These are phyloP conservation scores for Lentithecium fluviatile DNA, from an alignment of 495 filamentous ascomycete genomes.

Conservation along the genomic window DNA sequence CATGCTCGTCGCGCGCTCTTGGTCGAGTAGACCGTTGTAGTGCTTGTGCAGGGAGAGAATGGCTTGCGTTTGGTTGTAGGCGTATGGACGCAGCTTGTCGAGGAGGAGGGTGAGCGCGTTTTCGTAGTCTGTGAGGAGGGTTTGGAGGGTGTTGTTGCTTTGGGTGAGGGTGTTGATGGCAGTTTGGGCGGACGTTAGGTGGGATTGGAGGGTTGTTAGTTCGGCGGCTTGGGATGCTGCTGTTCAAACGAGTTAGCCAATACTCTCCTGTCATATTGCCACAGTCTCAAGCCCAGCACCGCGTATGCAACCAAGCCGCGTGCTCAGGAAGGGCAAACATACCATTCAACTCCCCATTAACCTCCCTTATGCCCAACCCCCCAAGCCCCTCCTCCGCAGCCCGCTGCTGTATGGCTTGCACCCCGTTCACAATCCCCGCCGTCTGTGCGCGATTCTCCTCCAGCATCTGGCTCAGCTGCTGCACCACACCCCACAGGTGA, in stretches of 20 bases:
- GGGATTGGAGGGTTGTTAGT: constrained; percentile 51
- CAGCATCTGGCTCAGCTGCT: constrained; percentile 73
- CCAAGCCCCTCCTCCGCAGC: constrained; percentile 32
- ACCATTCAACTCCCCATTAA: constrained; percentile 33
- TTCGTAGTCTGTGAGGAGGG: constrained; percentile 60
- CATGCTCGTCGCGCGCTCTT: constrained; percentile 57
- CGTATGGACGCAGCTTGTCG: constrained; percentile 62
- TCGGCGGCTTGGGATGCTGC: constrained; percentile 29
- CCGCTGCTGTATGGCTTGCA: constrained; percentile 58
- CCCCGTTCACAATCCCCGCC: constrained; percentile 68
- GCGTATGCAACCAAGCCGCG: no score
- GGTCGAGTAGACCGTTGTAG: constrained; percentile 59
- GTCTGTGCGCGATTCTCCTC: constrained; percentile 76
- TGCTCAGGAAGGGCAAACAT: constrained; percentile 1
- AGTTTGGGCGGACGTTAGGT: constrained; percentile 53
- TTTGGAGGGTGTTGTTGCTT: constrained; percentile 53
- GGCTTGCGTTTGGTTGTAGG: constrained; percentile 60
- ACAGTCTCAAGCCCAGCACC: no score
- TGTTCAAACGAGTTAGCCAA: constrained; percentile 4
- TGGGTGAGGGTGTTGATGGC: constrained; percentile 49
- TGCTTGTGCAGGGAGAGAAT: constrained; percentile 57
- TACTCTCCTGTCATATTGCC: no score
- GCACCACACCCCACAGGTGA: constrained; percentile 77
- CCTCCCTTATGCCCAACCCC: constrained; percentile 10
- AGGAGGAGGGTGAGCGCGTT: constrained; percentile 55